Conservation (phyloP, 1,139 yeast species). For the Trichomonascaceae sp. region DNA sequence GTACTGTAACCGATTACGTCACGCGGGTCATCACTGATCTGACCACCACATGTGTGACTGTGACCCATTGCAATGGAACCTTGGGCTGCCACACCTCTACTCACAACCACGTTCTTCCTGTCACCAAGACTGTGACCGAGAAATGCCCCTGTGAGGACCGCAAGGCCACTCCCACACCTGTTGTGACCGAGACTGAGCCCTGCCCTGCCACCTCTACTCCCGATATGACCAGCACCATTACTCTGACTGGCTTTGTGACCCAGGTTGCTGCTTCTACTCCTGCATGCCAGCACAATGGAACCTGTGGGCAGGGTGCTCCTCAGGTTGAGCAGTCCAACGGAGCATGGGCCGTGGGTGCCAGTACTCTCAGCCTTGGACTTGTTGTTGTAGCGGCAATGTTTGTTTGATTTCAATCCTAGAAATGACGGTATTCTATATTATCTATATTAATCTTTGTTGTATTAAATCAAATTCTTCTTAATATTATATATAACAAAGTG, state of each 20-base stretch:
- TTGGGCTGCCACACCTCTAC: neutral
- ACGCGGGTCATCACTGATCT: neutral
- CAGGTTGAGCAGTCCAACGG: neutral
- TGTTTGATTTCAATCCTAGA: neutral
- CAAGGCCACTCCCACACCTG: neutral
- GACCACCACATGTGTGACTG: neutral
- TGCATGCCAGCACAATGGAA: no score
- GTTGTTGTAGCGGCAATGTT: neutral
- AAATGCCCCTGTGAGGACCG: constrained; percentile 4
- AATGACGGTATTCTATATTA: neutral
- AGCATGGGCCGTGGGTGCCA: neutral
- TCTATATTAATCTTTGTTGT: no score
- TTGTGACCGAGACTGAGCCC: neutral
- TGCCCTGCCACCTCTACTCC: constrained; percentile 4
- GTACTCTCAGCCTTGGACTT: neutral
- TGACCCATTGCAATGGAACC: neutral
- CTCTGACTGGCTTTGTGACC: constrained; percentile 8
- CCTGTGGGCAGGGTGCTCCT: no score
- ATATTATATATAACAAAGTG: no score
- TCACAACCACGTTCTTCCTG: neutral
- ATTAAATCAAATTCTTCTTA: no score
- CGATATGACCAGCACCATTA: constrained; percentile 10
- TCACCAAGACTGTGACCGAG: constrained; percentile 1
- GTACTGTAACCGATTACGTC: constrained; percentile 8
- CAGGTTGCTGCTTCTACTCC: constrained; percentile 12